Evolutionary conservation across 148 eudicot genomes (phyloP), one percentile per base, ranked within the genome.

Genomic region (Diospyros kaki): DNA sequence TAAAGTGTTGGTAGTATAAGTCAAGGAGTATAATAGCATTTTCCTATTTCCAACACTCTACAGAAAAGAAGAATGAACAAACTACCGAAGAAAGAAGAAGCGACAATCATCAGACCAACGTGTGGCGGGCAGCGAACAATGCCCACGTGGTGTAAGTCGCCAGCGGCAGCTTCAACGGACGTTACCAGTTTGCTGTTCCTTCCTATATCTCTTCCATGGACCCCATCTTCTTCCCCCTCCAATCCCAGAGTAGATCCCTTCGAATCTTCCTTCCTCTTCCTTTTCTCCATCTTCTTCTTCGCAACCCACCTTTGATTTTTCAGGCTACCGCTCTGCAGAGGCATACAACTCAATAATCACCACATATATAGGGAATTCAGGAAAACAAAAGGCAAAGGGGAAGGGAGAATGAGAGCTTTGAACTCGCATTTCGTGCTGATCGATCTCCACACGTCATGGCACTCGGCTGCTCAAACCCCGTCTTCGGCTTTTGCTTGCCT

Each of bases 381-480:
- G 39, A 3, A 6, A 18, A 18, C 51, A 12, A 69, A 53, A 5
- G 3, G 9, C 13, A 11, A 48, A 54, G 58, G 8, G 40, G 39
- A 43, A 55, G 42, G 17, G 52, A 84, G 64, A 77, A 94, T 95
- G 99, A 85, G 83, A 75, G 79, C 90, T 66, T 81, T 93, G 76
- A 88, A 75, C 78, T 87, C 81, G 60, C 88, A 89, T 74, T 85
- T 85, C 79, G 87, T 87, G 89, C 80, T 88, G n/a, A 72, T 88
- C 74, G 99, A 95, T 89, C 82, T 88, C 38, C 92, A 89, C 80
- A 83, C 55, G 43, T 88, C 97, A 69, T 88, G 89, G 92, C 59
- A 81, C 68, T 78, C 91, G 43, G 77, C 83, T 13, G 73, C 77
- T 52, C 92, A 84, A 39, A 80, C 83, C 45, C 86, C 92, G 53